Percentiles rank a stretch among this genome's conserved stretches.
Evolutionary conservation across 768 basidiomycete species (phyloP).

Genomic region (Psilocybe subaeruginosa): DNA sequence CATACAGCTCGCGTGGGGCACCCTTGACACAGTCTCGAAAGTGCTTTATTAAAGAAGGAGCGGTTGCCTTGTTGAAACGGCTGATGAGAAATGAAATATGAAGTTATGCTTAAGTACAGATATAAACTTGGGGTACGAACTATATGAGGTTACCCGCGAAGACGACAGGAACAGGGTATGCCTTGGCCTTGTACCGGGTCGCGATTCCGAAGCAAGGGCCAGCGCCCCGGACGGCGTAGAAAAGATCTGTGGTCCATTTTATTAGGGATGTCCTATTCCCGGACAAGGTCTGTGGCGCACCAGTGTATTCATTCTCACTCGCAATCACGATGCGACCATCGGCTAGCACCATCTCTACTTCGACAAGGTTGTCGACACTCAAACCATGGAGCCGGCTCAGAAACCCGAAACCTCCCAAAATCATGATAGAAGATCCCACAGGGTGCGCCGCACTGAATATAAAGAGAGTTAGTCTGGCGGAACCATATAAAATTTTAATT

Average conservation of each 20-base stretch:
- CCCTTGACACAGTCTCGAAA: slow-evolving; percentile 93
- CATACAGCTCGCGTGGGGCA: slow-evolving; percentile 85
- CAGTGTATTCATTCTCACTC: slow-evolving; percentile 72
- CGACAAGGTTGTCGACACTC: slow-evolving; percentile 88
- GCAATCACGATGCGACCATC: slow-evolving; percentile 86
- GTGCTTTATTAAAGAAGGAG: slow-evolving; percentile 87
- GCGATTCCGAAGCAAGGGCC: slow-evolving; percentile 84
- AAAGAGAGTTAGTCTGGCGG: background rate
- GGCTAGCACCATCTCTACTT: slow-evolving; percentile 90
- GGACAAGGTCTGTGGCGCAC: slow-evolving; percentile 34
- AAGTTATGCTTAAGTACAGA: slow-evolving; percentile 2
- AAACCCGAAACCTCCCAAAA: slow-evolving; percentile 89
- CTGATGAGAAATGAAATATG: slow-evolving; percentile 40
- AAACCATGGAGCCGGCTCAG: slow-evolving; percentile 82
- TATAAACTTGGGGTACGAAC: slow-evolving; percentile 45
- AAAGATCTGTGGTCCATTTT: slow-evolving; percentile 57
- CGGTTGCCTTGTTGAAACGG: slow-evolving; percentile 85
- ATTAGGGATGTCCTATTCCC: background rate
- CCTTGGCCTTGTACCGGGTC: slow-evolving; percentile 88
- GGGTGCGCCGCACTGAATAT: slow-evolving; percentile 73
- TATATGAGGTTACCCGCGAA: slow-evolving; percentile 94
- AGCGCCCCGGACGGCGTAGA: slow-evolving; percentile 87
- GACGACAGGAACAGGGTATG: slow-evolving; percentile 87
- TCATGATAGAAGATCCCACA: slow-evolving; percentile 77
- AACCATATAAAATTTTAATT: background rate